phyloP scores from a whole-genome alignment of 495 filamentous ascomycete genomes.

The Aspergillus biplanus region DNA sequence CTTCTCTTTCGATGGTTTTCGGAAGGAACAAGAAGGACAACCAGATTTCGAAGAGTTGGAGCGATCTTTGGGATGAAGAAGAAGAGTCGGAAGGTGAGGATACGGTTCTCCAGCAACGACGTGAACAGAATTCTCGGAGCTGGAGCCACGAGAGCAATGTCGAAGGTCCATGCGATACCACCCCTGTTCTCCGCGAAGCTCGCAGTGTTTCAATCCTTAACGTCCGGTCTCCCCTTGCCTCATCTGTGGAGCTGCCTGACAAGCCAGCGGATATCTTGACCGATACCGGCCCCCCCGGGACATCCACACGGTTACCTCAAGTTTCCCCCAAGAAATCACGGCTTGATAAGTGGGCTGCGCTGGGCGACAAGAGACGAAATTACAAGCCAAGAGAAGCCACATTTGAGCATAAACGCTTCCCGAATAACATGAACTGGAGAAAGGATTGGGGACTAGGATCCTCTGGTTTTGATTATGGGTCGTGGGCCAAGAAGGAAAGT shows the following conservation, averaged over 20 bases:
- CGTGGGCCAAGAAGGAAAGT: slow-evolving; percentile 55
- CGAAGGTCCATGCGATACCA: slow-evolving; percentile 31
- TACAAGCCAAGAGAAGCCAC: slow-evolving; percentile 53
- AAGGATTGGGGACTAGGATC: slow-evolving; percentile 59
- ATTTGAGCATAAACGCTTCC: slow-evolving; percentile 45
- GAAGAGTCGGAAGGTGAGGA: slow-evolving; percentile 72
- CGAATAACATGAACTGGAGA: slow-evolving; percentile 47
- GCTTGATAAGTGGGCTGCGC: slow-evolving; percentile 83
- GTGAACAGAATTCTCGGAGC: slow-evolving; percentile 76
- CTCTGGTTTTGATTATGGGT: slow-evolving; percentile 52
- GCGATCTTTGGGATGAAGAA: slow-evolving; percentile 94
- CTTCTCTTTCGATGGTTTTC: slow-evolving; percentile 76
- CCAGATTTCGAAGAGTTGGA: slow-evolving; percentile 92
- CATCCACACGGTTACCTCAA: slow-evolving; percentile 52
- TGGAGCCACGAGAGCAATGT: slow-evolving; percentile 77
- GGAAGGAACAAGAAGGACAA: slow-evolving; percentile 71
- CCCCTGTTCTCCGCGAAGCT: slow-evolving; percentile 43
- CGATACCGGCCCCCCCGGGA: slow-evolving; percentile 70
- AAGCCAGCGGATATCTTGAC: slow-evolving; percentile 58
- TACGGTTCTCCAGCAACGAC: slow-evolving; percentile 58
- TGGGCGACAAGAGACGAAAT: slow-evolving; percentile 79
- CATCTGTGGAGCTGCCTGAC: slow-evolving; percentile 37
- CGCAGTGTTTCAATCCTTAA: slow-evolving; percentile 56
- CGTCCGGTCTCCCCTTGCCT: slow-evolving; percentile 32
- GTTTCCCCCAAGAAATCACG: slow-evolving; percentile 56